Base-by-base conservation (phyloP, 495 filamentous ascomycete genomes). In the Xylaria intraflava region DNA sequence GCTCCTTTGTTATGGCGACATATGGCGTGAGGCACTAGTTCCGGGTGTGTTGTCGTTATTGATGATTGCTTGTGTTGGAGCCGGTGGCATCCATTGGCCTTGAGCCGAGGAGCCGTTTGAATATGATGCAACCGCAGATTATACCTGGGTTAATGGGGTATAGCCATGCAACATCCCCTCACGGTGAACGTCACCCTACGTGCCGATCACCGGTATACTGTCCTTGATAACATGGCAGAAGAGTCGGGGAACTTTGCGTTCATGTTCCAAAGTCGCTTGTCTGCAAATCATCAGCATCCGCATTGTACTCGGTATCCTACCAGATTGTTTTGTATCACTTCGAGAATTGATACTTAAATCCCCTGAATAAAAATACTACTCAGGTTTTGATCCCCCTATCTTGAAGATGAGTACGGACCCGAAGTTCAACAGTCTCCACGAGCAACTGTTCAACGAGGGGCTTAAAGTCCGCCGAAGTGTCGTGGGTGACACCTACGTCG, bases 381-480 rank as follows among this genome's bases (percentile, higher is more conserved):
- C 19, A 33, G 16, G 5, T 23, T 29, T 35, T 11, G 45, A 14
- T 43, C 14, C 26, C 36, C n/a, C n/a, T n/a, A n/a, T 20, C 49
- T 26, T 46, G 23, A 49, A 33, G 0, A 65, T 62, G 65, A 71
- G 61, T 64, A 65, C 61, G 35, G 60, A 66, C 39, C 61, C 63
- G 35, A 65, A 64, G 40, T 59, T 67, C 39, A 46, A 64, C 36
- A 53, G 54, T 16, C 54, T 66, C 19, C 78, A 80, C 70, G 70
- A 77, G 48, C 55, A 69, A 14, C 72, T 82, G 50, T 81, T 78
- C 60, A 69, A 80, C 1, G 70, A 77, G 49, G 79, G 80, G 22
- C 66, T 82, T 35, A 71, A 76, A 46, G 69, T 78, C 47, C 77
- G 80, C 5, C 67, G 72, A 12, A 63, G 62, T 31, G 78, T 82